phyloP scores from a whole-genome alignment of 2,329 filamentous ascomycete species.

The Erysiphe pulchra region DNA sequence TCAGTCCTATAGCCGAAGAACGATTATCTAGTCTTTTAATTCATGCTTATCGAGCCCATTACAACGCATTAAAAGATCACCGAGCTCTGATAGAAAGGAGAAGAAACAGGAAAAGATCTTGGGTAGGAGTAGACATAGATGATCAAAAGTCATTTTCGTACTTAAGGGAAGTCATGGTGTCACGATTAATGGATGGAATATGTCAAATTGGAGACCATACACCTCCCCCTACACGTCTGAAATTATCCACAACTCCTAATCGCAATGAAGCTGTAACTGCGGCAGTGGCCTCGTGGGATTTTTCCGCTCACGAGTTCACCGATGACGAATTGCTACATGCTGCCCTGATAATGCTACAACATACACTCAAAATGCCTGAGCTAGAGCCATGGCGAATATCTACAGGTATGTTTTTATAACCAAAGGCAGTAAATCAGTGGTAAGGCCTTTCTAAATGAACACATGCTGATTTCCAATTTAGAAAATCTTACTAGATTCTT shows the following conservation, averaged over 20 bases:
- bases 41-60: constrained; percentile 61
- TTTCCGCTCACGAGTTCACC: constrained; percentile 68
- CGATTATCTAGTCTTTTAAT: constrained; percentile 53
- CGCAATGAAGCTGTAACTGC: constrained; percentile 38
- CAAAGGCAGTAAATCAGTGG: constrained; percentile 6
- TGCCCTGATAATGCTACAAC: constrained; percentile 69
- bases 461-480: constrained; percentile 20
- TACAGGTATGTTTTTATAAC: constrained; percentile 29
- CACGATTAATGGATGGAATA: constrained; percentile 68
- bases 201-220: constrained; percentile 42
- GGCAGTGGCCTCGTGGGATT: constrained; percentile 51
- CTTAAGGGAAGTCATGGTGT: constrained; percentile 80
- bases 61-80: constrained; percentile 49
- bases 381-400: constrained; percentile 58
- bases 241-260: constrained; percentile 40
- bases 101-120: constrained; percentile 61
- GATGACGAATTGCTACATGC: constrained; percentile 79
- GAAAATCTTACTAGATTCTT: constrained; percentile 68
- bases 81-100: constrained; percentile 45
- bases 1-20: constrained; percentile 49
- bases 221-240: constrained; percentile 33
- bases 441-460: constrained; percentile 3
- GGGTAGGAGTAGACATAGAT: constrained; percentile 52
- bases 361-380: constrained; percentile 61
- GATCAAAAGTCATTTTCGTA: constrained; percentile 75